Conservation (phyloP, 441 rosid species). For the Manihot esculenta region DNA sequence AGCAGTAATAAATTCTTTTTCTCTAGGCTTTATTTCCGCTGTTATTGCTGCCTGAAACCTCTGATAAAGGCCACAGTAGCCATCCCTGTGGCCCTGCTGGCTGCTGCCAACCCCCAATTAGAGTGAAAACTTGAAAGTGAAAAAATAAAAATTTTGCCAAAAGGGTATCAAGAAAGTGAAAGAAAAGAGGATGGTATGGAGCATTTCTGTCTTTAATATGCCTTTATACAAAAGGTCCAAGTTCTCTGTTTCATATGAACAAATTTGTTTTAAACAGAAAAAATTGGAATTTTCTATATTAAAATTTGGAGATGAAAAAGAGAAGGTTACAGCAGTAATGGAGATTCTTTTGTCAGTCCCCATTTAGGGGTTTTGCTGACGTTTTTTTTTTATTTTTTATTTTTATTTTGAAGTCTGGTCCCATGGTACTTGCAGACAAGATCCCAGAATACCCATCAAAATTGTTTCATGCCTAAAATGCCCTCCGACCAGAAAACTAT, state of each 20-base stretch:
- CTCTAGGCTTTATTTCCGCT: constrained; percentile 41
- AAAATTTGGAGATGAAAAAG: constrained; percentile 28
- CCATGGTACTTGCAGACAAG: constrained; percentile 54
- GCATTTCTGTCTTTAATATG: constrained; percentile 54
- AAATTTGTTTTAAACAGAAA: constrained; percentile 34
- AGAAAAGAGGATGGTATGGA: constrained; percentile 43
- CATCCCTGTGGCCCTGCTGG: no score
- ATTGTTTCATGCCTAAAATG: constrained; percentile 27
- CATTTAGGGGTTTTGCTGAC: constrained; percentile 45
- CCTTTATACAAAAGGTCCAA: constrained; percentile 49
- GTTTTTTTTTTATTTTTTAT: constrained; percentile 31
- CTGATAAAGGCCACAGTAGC: constrained; percentile 50
- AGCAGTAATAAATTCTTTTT: constrained; percentile 31
- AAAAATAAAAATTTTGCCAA: constrained; percentile 17
- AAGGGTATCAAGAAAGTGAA: not conserved
- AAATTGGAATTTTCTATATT: constrained; percentile 29
- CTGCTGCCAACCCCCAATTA: constrained; percentile 40
- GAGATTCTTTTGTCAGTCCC: constrained; percentile 62
- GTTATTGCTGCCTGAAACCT: constrained; percentile 42
- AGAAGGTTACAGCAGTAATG: constrained; percentile 53
- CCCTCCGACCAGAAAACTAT: constrained; percentile 19
- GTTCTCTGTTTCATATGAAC: constrained; percentile 55
- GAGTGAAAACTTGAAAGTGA: constrained; percentile 34
- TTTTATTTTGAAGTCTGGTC: constrained; percentile 29
- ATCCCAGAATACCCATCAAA: constrained; percentile 43